These are phyloP conservation scores for Paraconiothyrium sp. DNA, from an alignment of 2,329 filamentous ascomycete genomes.

Conservation along the genomic window DNA sequence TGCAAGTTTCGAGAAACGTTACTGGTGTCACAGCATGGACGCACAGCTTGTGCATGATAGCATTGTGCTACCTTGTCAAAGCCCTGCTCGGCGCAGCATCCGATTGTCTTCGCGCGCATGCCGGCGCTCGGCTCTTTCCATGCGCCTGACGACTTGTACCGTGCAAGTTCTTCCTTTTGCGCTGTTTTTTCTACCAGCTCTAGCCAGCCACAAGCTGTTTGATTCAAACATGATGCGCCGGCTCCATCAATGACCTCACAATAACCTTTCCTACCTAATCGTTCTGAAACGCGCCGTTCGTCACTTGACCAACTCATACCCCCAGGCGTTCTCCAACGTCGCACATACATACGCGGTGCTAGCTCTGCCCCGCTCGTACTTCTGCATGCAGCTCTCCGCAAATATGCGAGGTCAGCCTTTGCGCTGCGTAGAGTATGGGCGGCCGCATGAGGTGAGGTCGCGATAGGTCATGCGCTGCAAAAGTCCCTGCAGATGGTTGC, in stretches of 20 bases:
- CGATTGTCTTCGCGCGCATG: background rate
- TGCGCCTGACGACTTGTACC: too few relatives aligned
- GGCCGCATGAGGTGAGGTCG: background rate
- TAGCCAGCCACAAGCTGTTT: background rate
- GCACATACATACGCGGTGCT: background rate
- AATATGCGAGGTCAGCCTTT: background rate
- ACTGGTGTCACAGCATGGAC: background rate
- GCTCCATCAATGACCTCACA: background rate
- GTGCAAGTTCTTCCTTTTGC: background rate
- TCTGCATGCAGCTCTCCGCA: background rate
- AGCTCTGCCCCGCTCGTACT: background rate
- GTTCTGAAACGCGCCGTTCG: background rate
- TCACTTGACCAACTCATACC: background rate
- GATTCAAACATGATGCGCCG: background rate
- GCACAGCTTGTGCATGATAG: slow-evolving; percentile 2
- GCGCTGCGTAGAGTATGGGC: background rate
- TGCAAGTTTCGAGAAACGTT: background rate
- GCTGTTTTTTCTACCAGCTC: background rate
- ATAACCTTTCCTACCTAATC: background rate
- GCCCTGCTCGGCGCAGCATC: background rate
- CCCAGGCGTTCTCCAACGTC: background rate
- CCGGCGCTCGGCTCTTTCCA: too few relatives aligned
- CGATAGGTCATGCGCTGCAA: background rate
- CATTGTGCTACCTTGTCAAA: background rate
- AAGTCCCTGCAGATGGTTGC: slow-evolving; percentile 11